Percentiles rank a stretch among this genome's conserved stretches.
phyloP scores from a whole-genome alignment of 73 alveolate genomes.

The Uronychia setigera region DNA sequence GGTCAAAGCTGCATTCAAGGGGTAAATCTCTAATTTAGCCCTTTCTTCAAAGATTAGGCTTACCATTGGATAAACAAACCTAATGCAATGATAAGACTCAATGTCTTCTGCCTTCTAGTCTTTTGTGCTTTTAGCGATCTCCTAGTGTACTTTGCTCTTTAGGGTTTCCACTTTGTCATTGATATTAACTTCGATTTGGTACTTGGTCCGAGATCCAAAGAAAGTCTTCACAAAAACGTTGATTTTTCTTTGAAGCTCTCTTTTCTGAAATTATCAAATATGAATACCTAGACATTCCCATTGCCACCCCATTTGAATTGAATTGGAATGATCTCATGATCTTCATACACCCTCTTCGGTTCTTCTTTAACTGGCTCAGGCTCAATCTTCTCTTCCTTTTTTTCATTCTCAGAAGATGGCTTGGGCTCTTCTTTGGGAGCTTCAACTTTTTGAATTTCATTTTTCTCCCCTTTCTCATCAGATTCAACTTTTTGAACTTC shows the following conservation, averaged over 20 bases:
- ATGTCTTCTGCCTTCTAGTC: constrained; percentile 46
- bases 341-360: not conserved
- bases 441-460: not conserved
- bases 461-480: not conserved
- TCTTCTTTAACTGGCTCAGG: not conserved
- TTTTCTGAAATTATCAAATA: constrained; percentile 2
- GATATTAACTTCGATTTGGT: constrained; percentile 25
- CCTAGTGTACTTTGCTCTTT: not conserved
- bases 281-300: constrained; percentile 34
- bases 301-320: constrained; percentile 44
- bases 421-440: not conserved
- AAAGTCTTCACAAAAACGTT: constrained; percentile 48
- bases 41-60: not conserved
- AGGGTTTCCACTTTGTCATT: constrained; percentile 31
- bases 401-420: not conserved
- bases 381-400: not conserved
- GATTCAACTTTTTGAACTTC: not conserved
- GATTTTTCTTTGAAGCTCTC: constrained; percentile 31
- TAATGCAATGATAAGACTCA: constrained; percentile 36
- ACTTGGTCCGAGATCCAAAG: constrained; percentile 33
- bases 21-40: constrained; percentile 44
- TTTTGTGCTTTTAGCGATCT: not conserved
- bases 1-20: constrained; percentile 47
- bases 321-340: constrained; percentile 16
- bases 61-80: constrained; percentile 61